Evolutionary conservation across 306 rosid species (phyloP), one percentile per base, ranked within the genome.

Genomic region (Citrullus amarus): DNA sequence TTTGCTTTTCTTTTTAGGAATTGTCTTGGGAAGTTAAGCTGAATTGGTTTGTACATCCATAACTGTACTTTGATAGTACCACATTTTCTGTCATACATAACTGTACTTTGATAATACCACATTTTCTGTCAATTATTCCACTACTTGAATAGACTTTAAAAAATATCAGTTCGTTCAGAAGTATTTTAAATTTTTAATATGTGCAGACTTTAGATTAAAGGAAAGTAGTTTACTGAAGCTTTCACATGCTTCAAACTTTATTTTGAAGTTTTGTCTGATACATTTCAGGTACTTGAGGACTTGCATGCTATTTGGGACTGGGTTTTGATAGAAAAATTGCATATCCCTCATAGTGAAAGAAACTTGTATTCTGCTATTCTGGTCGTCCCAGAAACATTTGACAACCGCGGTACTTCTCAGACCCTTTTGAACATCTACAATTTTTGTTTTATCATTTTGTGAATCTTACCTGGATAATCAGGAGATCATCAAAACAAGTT

Each of bases 321-420:
- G 94, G 89, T 92, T 84, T 89, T 95, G 86, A 84, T 82, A 74
- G 96, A 92, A 82, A 89, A 89, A 78, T 83, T 95, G 86, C 91
- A 86, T 78, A 90, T 95, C 72, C 93, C 96, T 66, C 88, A 77
- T 85, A 83, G 69, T 80, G 90, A 88, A 83, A 89, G 98, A 88
- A 89, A 81, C 81, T 84, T 87, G 92, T 91, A 92, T 79, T 85
- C 97, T 80, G 98, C 92, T 63, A 69, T 95, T 81, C 91, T 95
- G 55, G 96, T 92, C 77, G 75, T 92, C 82, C 96, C 97, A 50
- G 98, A 95, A 78, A 86, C 98, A 89, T 92, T 88, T 89, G 97
- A 92, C 81, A 89, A 83, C 82, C 96, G 93, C 8, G 98, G 98
- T 95, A 89, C 73, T 54, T 78, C 15, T 51, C 11, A 30, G 77